Evolutionary conservation across 1,284 basidiomycete species (phyloP).

Genomic region (Ustilago tritici): DNA sequence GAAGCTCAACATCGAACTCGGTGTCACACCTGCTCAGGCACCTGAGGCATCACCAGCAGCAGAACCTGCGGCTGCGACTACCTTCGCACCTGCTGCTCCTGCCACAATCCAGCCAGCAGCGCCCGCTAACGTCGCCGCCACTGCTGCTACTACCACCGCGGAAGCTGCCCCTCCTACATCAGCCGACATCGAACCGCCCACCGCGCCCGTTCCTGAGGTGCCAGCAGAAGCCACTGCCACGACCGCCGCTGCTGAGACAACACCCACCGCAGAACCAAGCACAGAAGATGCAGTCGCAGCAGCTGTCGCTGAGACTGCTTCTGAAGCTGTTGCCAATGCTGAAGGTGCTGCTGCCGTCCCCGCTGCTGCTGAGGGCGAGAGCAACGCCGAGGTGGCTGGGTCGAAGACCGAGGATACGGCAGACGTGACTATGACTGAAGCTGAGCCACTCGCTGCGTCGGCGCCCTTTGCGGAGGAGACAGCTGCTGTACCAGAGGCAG

Average conservation of each 20-base stretch:
- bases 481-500: constrained; percentile 3
- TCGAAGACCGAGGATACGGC: not conserved
- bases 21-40: constrained; percentile 15
- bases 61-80: not conserved
- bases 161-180: constrained; percentile 2
- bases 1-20: constrained; percentile 38
- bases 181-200: constrained; percentile 7
- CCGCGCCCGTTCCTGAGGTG: constrained; percentile 23
- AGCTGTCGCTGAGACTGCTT: constrained; percentile 14
- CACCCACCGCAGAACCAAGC: not conserved
- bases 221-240: constrained; percentile 17
- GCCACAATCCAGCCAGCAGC: not conserved
- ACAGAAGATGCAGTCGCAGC: constrained; percentile 16
- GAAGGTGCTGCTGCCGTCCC: constrained; percentile 10
- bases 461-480: not conserved
- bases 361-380: constrained; percentile 1
- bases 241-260: not conserved
- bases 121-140: not conserved
- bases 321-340: constrained; percentile 5
- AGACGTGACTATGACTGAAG: constrained; percentile 19
- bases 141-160: constrained; percentile 3
- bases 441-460: not conserved
- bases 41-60: not conserved
- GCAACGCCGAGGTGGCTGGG: not conserved
- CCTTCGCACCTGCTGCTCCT: not conserved